Conservation (phyloP, 805 yeast species). For the Zygoascus bituminiphila region DNA sequence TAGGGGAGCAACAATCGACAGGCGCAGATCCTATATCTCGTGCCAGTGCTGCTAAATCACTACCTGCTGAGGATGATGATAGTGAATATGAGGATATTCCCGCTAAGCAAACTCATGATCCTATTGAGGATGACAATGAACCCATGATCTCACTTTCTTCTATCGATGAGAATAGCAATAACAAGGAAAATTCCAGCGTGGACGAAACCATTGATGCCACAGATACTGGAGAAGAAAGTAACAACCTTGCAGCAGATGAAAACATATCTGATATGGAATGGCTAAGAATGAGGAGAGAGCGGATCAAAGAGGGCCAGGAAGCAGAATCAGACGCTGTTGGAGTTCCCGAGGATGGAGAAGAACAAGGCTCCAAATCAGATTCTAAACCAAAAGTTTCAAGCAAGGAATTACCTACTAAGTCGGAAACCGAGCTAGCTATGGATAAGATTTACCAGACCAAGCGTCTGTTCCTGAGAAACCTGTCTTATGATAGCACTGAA, state of each 20-base stretch:
- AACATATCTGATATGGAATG: slow-evolving; percentile 73
- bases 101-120: slow-evolving; percentile 21
- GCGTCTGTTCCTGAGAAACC: slow-evolving; percentile 80
- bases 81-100: slow-evolving; percentile 32
- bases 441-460: slow-evolving; percentile 56
- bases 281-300: slow-evolving; percentile 66
- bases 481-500: slow-evolving; percentile 70
- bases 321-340: too few species aligned
- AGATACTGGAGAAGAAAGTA: slow-evolving; percentile 17
- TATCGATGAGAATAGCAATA: slow-evolving; percentile 22
- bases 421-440: slow-evolving; percentile 39
- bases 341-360: slow-evolving; percentile 9
- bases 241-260: slow-evolving; percentile 38
- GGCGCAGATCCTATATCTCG: neutral
- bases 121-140: slow-evolving; percentile 39
- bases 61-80: slow-evolving; percentile 34
- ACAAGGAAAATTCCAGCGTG: slow-evolving; percentile 22
- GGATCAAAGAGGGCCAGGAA: slow-evolving; percentile 43
- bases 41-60: neutral
- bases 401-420: slow-evolving; percentile 17
- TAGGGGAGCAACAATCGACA: slow-evolving; percentile 30
- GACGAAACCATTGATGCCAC: slow-evolving; percentile 19
- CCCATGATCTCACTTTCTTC: slow-evolving; percentile 40
- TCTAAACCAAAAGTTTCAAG: slow-evolving; percentile 5
- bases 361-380: slow-evolving; percentile 17